Conservation (phyloP, 495 filamentous ascomycete genomes). For the Neurospora hispaniola region DNA sequence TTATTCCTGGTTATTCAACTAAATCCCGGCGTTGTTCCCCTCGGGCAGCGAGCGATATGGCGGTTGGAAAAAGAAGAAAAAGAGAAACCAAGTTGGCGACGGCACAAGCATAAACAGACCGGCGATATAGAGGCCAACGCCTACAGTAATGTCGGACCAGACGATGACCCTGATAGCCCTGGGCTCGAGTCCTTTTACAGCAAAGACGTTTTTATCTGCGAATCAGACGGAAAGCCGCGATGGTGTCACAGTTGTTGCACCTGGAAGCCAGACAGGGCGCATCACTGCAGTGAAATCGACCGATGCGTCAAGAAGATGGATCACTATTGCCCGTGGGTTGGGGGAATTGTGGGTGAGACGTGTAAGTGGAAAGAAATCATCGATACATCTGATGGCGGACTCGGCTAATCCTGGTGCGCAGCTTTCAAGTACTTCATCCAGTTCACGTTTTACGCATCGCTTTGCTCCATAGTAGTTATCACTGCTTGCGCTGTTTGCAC, state of each 20-base stretch:
- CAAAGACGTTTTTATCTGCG: conserved; percentile 73
- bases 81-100: conserved; percentile 15
- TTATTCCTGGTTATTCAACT: conserved; percentile 51
- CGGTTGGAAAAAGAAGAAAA: conserved; percentile 8
- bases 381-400: not conserved
- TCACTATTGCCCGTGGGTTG: conserved; percentile 94
- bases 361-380: conserved; percentile 23
- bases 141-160: conserved; percentile 13
- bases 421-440: conserved; percentile 87
- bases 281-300: conserved; percentile 73
- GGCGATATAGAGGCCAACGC: not conserved
- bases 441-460: conserved; percentile 58
- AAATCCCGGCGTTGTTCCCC: conserved; percentile 61
- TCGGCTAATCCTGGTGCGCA: conserved; percentile 7
- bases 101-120: conserved; percentile 5
- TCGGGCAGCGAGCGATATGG: conserved; percentile 35
- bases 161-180: conserved; percentile 33
- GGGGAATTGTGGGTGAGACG: conserved; percentile 75
- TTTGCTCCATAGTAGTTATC: conserved; percentile 57
- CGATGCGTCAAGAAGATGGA: conserved; percentile 84
- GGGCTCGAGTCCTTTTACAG: conserved; percentile 54
- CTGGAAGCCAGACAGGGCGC: conserved; percentile 76
- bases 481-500: conserved; percentile 32
- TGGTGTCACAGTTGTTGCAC: conserved; percentile 72
- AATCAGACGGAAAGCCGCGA: conserved; percentile 63